Evolutionary conservation across 208 protist genomes (phyloP).

Genomic region (Leptomonas pyrrhocoris): DNA sequence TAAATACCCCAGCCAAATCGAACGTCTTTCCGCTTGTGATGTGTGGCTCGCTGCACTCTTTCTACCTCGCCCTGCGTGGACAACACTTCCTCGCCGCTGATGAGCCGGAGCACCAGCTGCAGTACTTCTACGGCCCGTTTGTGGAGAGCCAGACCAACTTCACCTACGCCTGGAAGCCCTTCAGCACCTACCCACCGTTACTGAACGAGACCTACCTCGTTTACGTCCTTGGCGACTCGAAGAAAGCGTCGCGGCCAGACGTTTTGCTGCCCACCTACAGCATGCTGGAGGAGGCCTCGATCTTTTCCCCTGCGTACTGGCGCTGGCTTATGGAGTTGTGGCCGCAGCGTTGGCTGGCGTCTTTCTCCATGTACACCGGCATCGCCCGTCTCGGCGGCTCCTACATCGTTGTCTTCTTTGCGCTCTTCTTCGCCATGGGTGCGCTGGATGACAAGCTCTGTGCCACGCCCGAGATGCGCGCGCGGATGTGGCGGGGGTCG

Average conservation of each 20-base stretch:
- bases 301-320: slow-evolving; percentile 22
- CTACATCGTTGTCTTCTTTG: slow-evolving; percentile 50
- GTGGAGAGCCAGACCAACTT: slow-evolving; percentile 34
- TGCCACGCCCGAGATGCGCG: slow-evolving; percentile 16
- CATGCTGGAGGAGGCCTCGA: slow-evolving; percentile 21
- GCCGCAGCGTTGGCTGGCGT: slow-evolving; percentile 66
- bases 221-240: slow-evolving; percentile 48
- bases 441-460: slow-evolving; percentile 23
- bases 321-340: slow-evolving; percentile 47
- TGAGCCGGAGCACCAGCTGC: slow-evolving; percentile 71
- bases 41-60: slow-evolving; percentile 72
- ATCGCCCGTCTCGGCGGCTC: slow-evolving; percentile 47
- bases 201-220: slow-evolving; percentile 68
- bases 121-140: slow-evolving; percentile 80
- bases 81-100: slow-evolving; percentile 38
- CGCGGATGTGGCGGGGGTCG: slow-evolving; percentile 16
- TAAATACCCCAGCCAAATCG: slow-evolving; percentile 30
- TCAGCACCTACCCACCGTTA: slow-evolving; percentile 49
- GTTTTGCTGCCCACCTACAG: slow-evolving; percentile 43
- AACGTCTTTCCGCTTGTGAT: slow-evolving; percentile 59
- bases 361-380: slow-evolving; percentile 59
- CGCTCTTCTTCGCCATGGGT: slow-evolving; percentile 40
- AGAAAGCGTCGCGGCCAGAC: slow-evolving; percentile 24
- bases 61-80: slow-evolving; percentile 64
- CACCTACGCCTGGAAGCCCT: slow-evolving; percentile 72